Evolutionary conservation across 2,329 filamentous ascomycete genomes (phyloP).

Genomic region (Pestalotiopsis fici): DNA sequence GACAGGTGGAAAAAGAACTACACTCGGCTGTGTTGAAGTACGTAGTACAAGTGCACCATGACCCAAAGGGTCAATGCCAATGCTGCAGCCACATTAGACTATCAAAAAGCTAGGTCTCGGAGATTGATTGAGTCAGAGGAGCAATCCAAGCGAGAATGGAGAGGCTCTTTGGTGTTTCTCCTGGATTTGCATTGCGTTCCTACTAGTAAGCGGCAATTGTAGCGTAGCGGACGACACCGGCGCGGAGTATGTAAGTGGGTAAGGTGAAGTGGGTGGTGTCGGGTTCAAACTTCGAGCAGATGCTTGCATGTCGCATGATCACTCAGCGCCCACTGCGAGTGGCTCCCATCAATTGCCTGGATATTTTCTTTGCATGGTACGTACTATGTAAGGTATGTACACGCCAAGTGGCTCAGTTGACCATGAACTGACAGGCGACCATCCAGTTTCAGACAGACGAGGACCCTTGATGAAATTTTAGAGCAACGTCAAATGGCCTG

Average conservation of each 20-base stretch:
- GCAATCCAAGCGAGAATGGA: background rate
- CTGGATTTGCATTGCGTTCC: no score
- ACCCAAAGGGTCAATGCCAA: background rate
- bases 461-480: background rate
- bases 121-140: background rate
- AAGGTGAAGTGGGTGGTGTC: background rate
- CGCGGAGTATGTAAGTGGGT: background rate
- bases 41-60: background rate
- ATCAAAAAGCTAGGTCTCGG: background rate
- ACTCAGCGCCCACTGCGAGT: background rate
- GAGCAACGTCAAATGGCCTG: background rate
- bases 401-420: no score
- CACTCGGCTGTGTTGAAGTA: background rate
- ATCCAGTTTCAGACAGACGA: background rate
- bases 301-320: background rate
- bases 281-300: background rate
- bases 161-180: background rate
- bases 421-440: background rate
- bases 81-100: background rate
- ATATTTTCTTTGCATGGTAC: background rate
- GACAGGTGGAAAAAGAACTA: background rate
- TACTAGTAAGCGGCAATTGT: no score
- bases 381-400: no score
- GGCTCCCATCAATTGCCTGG: background rate
- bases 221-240: no score